phyloP scores from a whole-genome alignment of 768 basidiomycete genomes.

The Suillus variegatus region DNA sequence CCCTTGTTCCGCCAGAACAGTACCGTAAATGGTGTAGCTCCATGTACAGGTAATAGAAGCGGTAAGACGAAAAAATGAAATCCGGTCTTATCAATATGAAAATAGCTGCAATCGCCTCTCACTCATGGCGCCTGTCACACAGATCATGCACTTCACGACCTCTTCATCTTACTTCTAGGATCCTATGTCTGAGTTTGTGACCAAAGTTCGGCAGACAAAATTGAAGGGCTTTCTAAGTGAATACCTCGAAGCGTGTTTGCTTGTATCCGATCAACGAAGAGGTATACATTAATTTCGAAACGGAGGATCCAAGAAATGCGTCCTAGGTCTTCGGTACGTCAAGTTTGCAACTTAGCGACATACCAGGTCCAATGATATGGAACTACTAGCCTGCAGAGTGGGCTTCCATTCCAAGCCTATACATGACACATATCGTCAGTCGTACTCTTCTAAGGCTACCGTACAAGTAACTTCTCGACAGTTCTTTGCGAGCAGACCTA shows the following conservation, averaged over 20 bases:
- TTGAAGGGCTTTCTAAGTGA: slow-evolving; percentile 22
- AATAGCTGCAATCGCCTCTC: not conserved
- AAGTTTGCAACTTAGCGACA: slow-evolving; percentile 9
- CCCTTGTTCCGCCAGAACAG: too few relatives aligned
- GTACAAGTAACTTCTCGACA: slow-evolving; percentile 7
- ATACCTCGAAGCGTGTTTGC: not conserved
- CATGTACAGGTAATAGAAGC: too few relatives aligned
- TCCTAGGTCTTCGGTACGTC: slow-evolving; percentile 27
- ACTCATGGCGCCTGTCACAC: slow-evolving; percentile 26
- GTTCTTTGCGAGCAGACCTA: slow-evolving; percentile 22
- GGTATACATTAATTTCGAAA: slow-evolving; percentile 23
- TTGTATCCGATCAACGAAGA: slow-evolving; percentile 18
- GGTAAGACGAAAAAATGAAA: too few relatives aligned
- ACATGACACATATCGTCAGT: slow-evolving; percentile 15
- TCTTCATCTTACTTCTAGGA: slow-evolving; percentile 19
- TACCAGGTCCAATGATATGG: not conserved
- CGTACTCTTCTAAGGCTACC: slow-evolving; percentile 10
- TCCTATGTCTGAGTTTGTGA: slow-evolving; percentile 17
- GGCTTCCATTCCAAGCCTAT: slow-evolving; percentile 25
- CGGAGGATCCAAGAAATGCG: slow-evolving; percentile 25
- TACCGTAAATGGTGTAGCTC: too few relatives aligned
- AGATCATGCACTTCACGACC: slow-evolving; percentile 27
- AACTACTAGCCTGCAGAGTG: slow-evolving; percentile 21
- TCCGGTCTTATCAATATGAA: too few relatives aligned
- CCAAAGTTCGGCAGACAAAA: slow-evolving; percentile 14